Evolutionary conservation across 2,329 filamentous ascomycete genomes (phyloP).

Genomic region (Albophoma yamanashiensis): DNA sequence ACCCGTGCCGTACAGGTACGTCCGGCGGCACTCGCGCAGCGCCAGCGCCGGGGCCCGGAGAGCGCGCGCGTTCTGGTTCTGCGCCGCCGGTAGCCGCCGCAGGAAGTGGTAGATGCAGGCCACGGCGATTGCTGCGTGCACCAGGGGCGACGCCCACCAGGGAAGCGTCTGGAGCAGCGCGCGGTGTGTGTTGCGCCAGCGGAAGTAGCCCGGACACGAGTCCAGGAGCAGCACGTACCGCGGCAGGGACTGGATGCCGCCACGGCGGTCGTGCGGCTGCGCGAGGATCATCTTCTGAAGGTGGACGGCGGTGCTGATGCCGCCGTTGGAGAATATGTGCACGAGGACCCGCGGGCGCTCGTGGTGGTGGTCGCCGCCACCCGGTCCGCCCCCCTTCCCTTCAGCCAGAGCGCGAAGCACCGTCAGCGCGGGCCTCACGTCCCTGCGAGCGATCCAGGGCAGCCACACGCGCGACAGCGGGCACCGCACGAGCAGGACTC

Average conservation of each 20-base stretch:
- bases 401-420: slow-evolving; percentile 23
- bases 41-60: slow-evolving; percentile 24
- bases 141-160: slow-evolving; percentile 19
- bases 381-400: slow-evolving; percentile 4
- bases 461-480: slow-evolving; percentile 24
- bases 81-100: slow-evolving; percentile 15
- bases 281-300: slow-evolving; percentile 16
- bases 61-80: slow-evolving; percentile 22
- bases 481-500: slow-evolving; percentile 36
- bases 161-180: slow-evolving; percentile 26
- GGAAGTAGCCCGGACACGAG: slow-evolving; percentile 35
- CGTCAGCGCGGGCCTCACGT: slow-evolving; percentile 27
- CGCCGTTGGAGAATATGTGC: slow-evolving; percentile 44
- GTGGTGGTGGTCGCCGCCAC: slow-evolving; percentile 3
- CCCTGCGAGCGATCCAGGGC: slow-evolving; percentile 16
- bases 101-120: slow-evolving; percentile 20
- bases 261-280: slow-evolving; percentile 4
- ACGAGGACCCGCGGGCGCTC: slow-evolving; percentile 27
- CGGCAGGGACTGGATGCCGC: slow-evolving; percentile 18
- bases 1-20: slow-evolving; percentile 40
- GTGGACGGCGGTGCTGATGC: slow-evolving; percentile 27
- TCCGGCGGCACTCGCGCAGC: slow-evolving; percentile 28
- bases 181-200: slow-evolving; percentile 25
- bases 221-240: slow-evolving; percentile 34
- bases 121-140: slow-evolving; percentile 21